phyloP scores from a whole-genome alignment of 2,329 filamentous ascomycete genomes.

The Emergomyces pasteurianus region DNA sequence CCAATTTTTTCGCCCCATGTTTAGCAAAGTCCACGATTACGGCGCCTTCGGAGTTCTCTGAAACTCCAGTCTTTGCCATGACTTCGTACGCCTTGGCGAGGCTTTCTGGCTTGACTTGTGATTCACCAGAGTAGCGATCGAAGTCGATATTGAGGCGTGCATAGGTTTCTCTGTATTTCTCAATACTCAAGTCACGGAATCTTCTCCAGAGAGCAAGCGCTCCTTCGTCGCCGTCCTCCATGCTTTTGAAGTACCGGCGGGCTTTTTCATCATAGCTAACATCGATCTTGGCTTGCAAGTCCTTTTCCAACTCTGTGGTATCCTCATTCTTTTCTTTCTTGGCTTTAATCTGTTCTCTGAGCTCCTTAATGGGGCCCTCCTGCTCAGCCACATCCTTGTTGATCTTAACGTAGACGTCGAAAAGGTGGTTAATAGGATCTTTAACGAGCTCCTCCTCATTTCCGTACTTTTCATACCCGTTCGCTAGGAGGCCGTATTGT shows the following conservation, averaged over 20 bases:
- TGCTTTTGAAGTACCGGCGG: constrained; percentile 54
- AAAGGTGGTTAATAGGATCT: constrained; percentile 54
- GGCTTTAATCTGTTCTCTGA: constrained; percentile 38
- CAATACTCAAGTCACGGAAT: constrained; percentile 52
- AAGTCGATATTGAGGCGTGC: constrained; percentile 53
- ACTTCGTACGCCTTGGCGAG: constrained; percentile 48
- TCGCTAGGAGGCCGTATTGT: constrained; percentile 52
- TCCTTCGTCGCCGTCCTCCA: constrained; percentile 50
- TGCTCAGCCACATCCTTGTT: constrained; percentile 46
- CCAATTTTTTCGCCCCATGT: constrained; percentile 54
- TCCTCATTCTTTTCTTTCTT: constrained; percentile 39
- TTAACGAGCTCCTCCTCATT: constrained; percentile 47
- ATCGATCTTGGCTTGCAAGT: constrained; percentile 38
- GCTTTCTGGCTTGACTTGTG: constrained; percentile 50
- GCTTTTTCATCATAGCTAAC: constrained; percentile 49
- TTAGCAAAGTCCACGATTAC: constrained; percentile 59
- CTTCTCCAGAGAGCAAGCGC: constrained; percentile 51
- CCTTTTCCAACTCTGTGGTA: constrained; percentile 36
- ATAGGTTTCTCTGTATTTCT: constrained; percentile 53
- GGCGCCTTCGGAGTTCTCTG: constrained; percentile 53
- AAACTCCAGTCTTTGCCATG: constrained; percentile 49
- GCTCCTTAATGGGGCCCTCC: constrained; percentile 44
- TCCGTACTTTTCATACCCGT: constrained; percentile 51
- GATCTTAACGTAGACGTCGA: constrained; percentile 55
- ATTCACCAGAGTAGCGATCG: constrained; percentile 58